Conservation (phyloP, 495 filamentous ascomycete species). For the Penicillium maclennaniae region DNA sequence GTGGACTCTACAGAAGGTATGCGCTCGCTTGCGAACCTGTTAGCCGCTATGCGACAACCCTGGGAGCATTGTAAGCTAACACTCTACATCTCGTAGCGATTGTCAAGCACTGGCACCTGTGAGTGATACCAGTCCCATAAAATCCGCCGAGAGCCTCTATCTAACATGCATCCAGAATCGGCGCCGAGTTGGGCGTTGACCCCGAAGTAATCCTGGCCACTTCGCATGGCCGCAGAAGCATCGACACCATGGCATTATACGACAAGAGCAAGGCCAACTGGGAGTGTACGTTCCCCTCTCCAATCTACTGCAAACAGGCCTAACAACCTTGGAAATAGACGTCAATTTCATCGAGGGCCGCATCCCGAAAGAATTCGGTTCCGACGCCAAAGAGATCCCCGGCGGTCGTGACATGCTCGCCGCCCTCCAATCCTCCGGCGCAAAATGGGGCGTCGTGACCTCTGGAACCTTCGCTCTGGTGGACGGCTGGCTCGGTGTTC, state of each 20-base stretch:
- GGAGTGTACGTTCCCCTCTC: slow-evolving; percentile 65
- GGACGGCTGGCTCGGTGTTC: slow-evolving; percentile 77
- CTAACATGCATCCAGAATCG: slow-evolving; percentile 53
- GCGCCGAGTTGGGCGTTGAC: slow-evolving; percentile 75
- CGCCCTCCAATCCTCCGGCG: slow-evolving; percentile 51
- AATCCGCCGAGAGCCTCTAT: not conserved
- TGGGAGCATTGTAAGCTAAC: slow-evolving; percentile 5
- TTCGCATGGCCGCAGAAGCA: slow-evolving; percentile 82
- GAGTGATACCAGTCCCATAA: slow-evolving; percentile 24
- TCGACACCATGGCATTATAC: slow-evolving; percentile 73
- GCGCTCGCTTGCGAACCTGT: not conserved
- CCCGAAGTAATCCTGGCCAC: slow-evolving; percentile 78
- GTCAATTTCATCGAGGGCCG: slow-evolving; percentile 72
- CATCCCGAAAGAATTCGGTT: slow-evolving; percentile 71
- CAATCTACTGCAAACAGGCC: not conserved
- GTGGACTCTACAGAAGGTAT: slow-evolving; percentile 45
- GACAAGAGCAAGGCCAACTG: slow-evolving; percentile 78
- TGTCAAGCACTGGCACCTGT: slow-evolving; percentile 88
- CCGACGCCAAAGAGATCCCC: slow-evolving; percentile 77
- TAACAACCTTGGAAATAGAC: slow-evolving; percentile 46
- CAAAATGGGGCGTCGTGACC: slow-evolving; percentile 89
- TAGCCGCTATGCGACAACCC: not conserved
- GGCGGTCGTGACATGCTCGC: slow-evolving; percentile 58
- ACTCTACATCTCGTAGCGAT: slow-evolving; percentile 57
- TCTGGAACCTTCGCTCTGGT: slow-evolving; percentile 80